Evolutionary conservation across 2,329 filamentous ascomycete species (phyloP).

Genomic region (Trichoderma cornu-damae): DNA sequence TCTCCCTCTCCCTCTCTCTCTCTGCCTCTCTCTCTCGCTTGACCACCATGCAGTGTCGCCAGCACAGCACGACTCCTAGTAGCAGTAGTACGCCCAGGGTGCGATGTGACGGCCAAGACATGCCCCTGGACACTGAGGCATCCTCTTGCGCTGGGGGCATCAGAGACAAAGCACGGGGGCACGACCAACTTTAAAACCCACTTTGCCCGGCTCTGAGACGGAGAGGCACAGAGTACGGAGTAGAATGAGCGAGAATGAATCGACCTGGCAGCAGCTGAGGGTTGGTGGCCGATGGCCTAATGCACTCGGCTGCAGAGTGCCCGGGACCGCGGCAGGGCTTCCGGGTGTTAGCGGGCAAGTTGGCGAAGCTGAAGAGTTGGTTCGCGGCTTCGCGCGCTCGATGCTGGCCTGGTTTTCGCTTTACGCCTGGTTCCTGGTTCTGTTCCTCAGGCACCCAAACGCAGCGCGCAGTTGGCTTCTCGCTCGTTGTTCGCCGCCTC

Average conservation of each 20-base stretch:
- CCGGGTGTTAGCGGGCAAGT: slow-evolving; percentile 14
- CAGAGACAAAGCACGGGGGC: background rate
- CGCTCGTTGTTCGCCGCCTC: no score
- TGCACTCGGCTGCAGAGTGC: slow-evolving; percentile 22
- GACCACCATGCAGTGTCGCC: background rate
- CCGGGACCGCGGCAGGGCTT: slow-evolving; percentile 18
- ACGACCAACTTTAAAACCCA: background rate
- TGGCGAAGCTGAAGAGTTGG: slow-evolving; percentile 7
- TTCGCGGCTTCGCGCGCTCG: no score
- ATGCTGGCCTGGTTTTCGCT: background rate
- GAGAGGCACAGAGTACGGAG: background rate
- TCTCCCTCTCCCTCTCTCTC: no score
- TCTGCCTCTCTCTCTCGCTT: background rate
- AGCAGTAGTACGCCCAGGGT: background rate
- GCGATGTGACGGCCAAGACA: background rate
- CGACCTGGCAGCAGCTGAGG: slow-evolving; percentile 30
- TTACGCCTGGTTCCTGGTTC: background rate
- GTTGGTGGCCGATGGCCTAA: slow-evolving; percentile 32
- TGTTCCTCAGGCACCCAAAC: background rate
- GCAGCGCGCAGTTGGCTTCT: no score
- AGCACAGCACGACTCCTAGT: no score
- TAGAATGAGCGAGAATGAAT: background rate
- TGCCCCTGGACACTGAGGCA: background rate
- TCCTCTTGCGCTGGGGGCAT: background rate
- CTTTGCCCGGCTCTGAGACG: background rate